Evolutionary conservation across 768 basidiomycete genomes (phyloP).

Genomic region (Mycena pura): DNA sequence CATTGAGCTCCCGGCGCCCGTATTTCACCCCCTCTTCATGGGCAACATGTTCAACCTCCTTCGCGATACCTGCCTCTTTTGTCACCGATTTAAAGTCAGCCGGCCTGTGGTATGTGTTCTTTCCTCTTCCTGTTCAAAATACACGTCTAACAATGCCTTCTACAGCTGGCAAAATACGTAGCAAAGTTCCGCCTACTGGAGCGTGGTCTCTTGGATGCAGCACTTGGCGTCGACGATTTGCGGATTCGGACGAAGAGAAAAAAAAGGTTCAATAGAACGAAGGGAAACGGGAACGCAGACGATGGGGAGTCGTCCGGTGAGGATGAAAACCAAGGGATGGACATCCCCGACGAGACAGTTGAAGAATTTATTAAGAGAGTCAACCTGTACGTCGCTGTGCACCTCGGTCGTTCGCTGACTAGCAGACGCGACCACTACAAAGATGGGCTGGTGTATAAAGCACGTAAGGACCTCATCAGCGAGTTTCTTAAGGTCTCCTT

Average conservation of each 20-base stretch:
- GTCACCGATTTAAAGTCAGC: conserved; percentile 88
- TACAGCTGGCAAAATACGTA: conserved; percentile 79
- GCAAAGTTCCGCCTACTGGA: conserved; percentile 90
- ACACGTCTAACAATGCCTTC: too few relatives aligned
- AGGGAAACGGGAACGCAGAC: conserved; percentile 38
- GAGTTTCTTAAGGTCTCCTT: conserved; percentile 80
- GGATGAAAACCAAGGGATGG: conserved; percentile 50
- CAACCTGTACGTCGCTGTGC: conserved; percentile 70
- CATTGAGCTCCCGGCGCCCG: conserved; percentile 93
- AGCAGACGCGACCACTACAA: conserved; percentile 87
- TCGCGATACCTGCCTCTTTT: conserved; percentile 90
- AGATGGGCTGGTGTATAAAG: conserved; percentile 85
- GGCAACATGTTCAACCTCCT: conserved; percentile 86
- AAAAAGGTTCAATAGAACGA: conserved; percentile 24
- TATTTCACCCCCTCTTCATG: conserved; percentile 98
- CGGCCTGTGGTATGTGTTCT: conserved; percentile 63
- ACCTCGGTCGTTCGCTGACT: conserved; percentile 51
- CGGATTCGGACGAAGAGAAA: conserved; percentile 47
- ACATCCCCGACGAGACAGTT: conserved; percentile 59
- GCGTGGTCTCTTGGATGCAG: conserved; percentile 84
- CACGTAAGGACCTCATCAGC: conserved; percentile 79
- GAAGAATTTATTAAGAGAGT: conserved; percentile 69
- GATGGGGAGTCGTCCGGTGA: conserved; percentile 45
- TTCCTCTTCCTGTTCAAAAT: background rate
- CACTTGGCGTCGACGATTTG: conserved; percentile 77